Percentiles rank a stretch among this genome's conserved stretches.
Evolutionary conservation across 202 grass and related monocot genomes (phyloP).

Genomic region (Hordeum pubiflorum): DNA sequence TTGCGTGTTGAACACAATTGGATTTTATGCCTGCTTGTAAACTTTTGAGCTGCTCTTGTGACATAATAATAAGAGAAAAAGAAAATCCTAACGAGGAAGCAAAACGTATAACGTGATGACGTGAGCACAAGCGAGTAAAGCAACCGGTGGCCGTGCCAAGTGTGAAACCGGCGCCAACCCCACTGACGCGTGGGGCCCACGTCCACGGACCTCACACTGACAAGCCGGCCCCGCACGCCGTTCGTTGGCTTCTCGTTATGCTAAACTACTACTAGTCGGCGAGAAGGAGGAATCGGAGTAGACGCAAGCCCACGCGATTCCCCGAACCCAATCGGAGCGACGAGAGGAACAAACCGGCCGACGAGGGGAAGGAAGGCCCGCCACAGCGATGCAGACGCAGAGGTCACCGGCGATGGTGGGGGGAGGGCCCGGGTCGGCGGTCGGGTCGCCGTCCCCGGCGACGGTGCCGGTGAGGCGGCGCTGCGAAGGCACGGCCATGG

Average conservation of each 20-base stretch:
- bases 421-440: slow-evolving; percentile 1
- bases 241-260: slow-evolving; percentile 32
- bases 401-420: slow-evolving; percentile 33
- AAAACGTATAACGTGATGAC: background rate
- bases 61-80: background rate
- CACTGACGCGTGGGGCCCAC: background rate
- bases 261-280: background rate
- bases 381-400: slow-evolving; percentile 41
- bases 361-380: background rate
- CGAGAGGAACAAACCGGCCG: slow-evolving; percentile 21
- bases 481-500: slow-evolving; percentile 94
- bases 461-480: slow-evolving; percentile 47
- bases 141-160: background rate
- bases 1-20: too few species aligned
- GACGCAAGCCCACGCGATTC: slow-evolving; percentile 26
- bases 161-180: background rate
- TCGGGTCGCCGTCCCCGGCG: slow-evolving; percentile 31
- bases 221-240: background rate
- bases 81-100: background rate
- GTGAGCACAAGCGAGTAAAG: background rate
- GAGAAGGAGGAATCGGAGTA: slow-evolving; percentile 21
- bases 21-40: too few species aligned
- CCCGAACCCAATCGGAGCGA: slow-evolving; percentile 30
- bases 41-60: too few species aligned
- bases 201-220: background rate